Conservation (phyloP, 768 basidiomycete genomes). For the Lyophyllum atratum region DNA sequence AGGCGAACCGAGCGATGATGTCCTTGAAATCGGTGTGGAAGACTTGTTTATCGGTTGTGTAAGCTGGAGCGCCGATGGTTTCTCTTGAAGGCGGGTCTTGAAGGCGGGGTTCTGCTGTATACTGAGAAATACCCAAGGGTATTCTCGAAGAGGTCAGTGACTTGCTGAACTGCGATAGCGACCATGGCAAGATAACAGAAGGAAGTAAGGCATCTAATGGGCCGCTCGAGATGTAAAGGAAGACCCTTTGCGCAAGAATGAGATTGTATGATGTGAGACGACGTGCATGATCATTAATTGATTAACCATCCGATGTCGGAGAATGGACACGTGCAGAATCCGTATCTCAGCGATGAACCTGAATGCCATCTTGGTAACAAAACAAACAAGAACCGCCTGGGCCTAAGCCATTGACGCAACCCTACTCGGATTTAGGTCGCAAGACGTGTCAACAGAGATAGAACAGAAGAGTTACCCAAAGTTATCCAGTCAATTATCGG, state of each 20-base stretch:
- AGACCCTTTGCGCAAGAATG: not conserved
- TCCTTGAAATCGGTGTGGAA: conserved; percentile 50
- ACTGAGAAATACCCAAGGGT: not conserved
- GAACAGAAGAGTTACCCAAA: too few relatives aligned
- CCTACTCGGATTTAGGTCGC: too few relatives aligned
- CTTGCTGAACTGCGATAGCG: conserved; percentile 11
- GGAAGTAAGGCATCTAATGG: not conserved
- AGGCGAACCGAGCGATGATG: conserved; percentile 42
- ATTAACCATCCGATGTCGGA: conserved; percentile 1
- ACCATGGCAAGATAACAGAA: conserved; percentile 2
- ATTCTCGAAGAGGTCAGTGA: conserved; percentile 4
- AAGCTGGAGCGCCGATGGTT: conserved; percentile 19
- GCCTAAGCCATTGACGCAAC: too few relatives aligned
- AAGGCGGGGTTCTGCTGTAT: not conserved
- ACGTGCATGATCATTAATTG: conserved; percentile 1
- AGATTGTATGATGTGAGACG: conserved; percentile 10
- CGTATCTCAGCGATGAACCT: too few relatives aligned
- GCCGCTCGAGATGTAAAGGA: not conserved
- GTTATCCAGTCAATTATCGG: too few relatives aligned
- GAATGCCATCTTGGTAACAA: too few relatives aligned
- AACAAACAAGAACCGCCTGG: too few relatives aligned
- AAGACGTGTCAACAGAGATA: too few relatives aligned
- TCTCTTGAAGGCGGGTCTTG: conserved; percentile 4
- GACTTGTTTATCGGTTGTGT: conserved; percentile 45
- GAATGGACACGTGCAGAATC: not conserved